Conservation (phyloP, 1,284 basidiomycete species). For the Farysia itapuensis region DNA sequence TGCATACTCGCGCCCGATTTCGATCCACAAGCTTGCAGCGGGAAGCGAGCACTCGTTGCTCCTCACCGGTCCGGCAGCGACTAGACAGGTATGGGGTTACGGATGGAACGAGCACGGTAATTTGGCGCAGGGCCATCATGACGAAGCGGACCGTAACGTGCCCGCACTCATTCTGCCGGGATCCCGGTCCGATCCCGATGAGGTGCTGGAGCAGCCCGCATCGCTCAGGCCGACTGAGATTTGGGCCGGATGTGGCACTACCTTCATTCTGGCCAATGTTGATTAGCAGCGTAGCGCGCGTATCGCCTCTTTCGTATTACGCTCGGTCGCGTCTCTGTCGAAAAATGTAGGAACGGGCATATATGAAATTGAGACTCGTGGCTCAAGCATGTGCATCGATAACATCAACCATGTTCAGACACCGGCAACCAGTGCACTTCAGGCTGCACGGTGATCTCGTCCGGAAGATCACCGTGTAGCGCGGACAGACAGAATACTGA, state of each 20-base stretch:
- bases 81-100: slow-evolving; percentile 23
- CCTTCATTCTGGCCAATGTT: slow-evolving; percentile 20
- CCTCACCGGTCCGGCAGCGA: slow-evolving; percentile 1
- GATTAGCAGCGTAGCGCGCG: too few relatives aligned
- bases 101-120: slow-evolving; percentile 47
- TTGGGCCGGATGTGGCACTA: slow-evolving; percentile 36
- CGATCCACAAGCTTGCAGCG: slow-evolving; percentile 16
- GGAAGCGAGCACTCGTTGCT: slow-evolving; percentile 41
- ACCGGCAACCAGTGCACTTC: too few relatives aligned
- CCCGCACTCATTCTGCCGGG: slow-evolving; percentile 12
- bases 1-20: background rate
- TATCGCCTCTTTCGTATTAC: too few relatives aligned
- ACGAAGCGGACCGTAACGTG: slow-evolving; percentile 18
- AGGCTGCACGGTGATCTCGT: too few relatives aligned
- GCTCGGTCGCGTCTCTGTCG: too few relatives aligned
- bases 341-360: too few relatives aligned
- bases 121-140: slow-evolving; percentile 28
- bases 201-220: background rate
- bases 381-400: too few relatives aligned
- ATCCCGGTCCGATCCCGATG: slow-evolving; percentile 6
- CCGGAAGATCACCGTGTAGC: too few relatives aligned
- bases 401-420: too few relatives aligned
- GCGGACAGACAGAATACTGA: too few relatives aligned
- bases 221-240: slow-evolving; percentile 10
- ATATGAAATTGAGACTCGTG: too few relatives aligned